These are phyloP conservation scores for Globisporangium mamillatum DNA, from an alignment of 352 stramenopile species.

Conservation along the genomic window DNA sequence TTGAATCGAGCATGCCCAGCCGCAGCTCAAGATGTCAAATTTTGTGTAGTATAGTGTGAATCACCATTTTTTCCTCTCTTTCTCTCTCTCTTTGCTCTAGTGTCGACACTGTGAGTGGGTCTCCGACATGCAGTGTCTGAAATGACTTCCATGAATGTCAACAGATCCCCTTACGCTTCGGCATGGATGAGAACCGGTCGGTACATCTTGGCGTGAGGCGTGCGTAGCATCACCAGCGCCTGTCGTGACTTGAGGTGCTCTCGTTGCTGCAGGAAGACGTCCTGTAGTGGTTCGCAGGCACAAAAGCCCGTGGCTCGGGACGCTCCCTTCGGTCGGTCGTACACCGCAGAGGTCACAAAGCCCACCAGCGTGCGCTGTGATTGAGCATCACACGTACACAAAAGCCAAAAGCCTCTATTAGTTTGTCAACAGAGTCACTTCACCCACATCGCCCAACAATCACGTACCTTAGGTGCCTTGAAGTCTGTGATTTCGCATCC, in stretches of 20 bases:
- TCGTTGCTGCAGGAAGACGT: conserved; percentile 37
- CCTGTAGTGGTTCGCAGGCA: conserved; percentile 58
- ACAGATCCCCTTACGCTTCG: conserved; percentile 2
- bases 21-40: conserved; percentile 9
- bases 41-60: conserved; percentile 25
- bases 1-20: conserved; percentile 13
- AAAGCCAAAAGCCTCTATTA: neutral
- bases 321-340: conserved; percentile 67
- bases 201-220: conserved; percentile 42
- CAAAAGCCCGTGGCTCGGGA: conserved; percentile 68
- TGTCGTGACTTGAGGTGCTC: conserved; percentile 2
- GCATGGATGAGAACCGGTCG: conserved; percentile 31
- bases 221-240: conserved; percentile 50
- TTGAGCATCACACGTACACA: neutral
- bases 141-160: neutral
- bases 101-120: neutral
- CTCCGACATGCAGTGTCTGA: neutral
- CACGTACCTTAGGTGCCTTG: conserved; percentile 10
- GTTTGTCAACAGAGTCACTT: neutral
- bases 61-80: conserved; percentile 3
- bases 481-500: conserved; percentile 24
- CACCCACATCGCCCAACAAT: neutral
- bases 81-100: conserved; percentile 7
- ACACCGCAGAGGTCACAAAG: conserved; percentile 74
- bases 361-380: conserved; percentile 44